Evolutionary conservation across 106 monocot genomes (phyloP), one percentile per base, ranked within the genome.

Genomic region (Dendrobium nobile): DNA sequence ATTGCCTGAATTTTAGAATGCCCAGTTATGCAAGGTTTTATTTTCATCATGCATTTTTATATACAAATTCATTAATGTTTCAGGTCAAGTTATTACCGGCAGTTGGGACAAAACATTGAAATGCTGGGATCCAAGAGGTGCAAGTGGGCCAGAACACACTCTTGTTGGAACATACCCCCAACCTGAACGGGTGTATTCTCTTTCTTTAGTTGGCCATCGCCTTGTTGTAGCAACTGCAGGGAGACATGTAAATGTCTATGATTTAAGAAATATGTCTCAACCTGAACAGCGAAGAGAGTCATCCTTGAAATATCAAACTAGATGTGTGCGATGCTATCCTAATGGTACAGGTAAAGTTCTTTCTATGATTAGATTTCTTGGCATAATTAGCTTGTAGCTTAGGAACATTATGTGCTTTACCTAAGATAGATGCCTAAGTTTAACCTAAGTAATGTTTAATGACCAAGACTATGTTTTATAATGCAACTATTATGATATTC

Each of bases 71-170:
- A 8, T 74, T 74, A 43, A 77, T 24, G 55, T 86, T 28, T 24
- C 70, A 98, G 98, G 92, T 3, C 98, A 98, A 87, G 95, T 98
- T 26, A 93, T 98, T 64, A 95, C 95, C 24, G 98, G 98, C 9
- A 98, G 98, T 80, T 98, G 98, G 98, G 98, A 98, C 77, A 98
- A 95, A 74, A 98, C 95, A 44, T 37, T 98, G 9, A 98, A 98
- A 51, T 92, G 88, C 76, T 98, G 98, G 98, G 98, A 98, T 87
- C 95, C 92, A 74, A 89, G 98, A 87, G 98, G 98, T 61, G 98
- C 95, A 77, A 90, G 87, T 88, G 96, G 96, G 54, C 90, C 89
- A 41, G 92, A 95, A 3, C 83, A 77, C 24, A 89, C 89, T 67
- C 92, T 92, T 78, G 89, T 95, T 83, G 95, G 98, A 79, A 85